A percentile compares a stretch with the other conserved stretches of the same genome.
phyloP scores from a whole-genome alignment of 2,329 filamentous ascomycete species.

The Alternaria dauci region DNA sequence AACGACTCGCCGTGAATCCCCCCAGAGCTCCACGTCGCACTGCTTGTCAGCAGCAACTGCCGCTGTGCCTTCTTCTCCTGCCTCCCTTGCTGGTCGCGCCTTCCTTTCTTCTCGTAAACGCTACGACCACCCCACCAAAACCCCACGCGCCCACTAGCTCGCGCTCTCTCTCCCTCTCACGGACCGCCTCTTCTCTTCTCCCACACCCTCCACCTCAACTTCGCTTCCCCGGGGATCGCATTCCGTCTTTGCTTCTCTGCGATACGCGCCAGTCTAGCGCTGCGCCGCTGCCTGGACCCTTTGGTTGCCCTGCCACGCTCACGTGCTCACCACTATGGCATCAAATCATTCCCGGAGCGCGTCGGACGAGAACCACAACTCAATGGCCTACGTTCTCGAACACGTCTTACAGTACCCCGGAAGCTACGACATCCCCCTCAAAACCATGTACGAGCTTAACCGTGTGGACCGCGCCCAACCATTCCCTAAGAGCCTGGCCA shows the following conservation, averaged over 20 bases:
- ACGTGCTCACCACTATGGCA: slow-evolving; percentile 35
- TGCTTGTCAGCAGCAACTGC: slow-evolving; percentile 17
- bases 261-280: slow-evolving; percentile 11
- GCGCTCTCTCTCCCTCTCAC: slow-evolving; percentile 16
- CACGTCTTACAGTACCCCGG: slow-evolving; percentile 66
- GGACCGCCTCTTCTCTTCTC: slow-evolving; percentile 20
- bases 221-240: slow-evolving; percentile 4
- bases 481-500: slow-evolving; percentile 40
- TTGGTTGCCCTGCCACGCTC: slow-evolving; percentile 7
- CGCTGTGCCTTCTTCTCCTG: slow-evolving; percentile 12
- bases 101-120: slow-evolving; percentile 23
- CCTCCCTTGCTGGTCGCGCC: slow-evolving; percentile 17
- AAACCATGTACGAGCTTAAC: slow-evolving; percentile 74
- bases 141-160: slow-evolving; percentile 26
- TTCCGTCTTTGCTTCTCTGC: slow-evolving; percentile 7
- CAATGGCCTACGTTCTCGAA: slow-evolving; percentile 51
- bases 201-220: slow-evolving; percentile 6
- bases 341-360: slow-evolving; percentile 49
- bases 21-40: slow-evolving; percentile 5
- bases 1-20: not conserved
- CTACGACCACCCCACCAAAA: slow-evolving; percentile 25
- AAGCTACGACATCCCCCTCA: slow-evolving; percentile 71
- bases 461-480: slow-evolving; percentile 61
- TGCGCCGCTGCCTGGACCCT: slow-evolving; percentile 18
- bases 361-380: slow-evolving; percentile 48